A percentile compares a stretch with the other conserved stretches of the same genome.
Conservation (phyloP, 495 filamentous ascomycete genomes). For the Pyrenula massariospora region DNA sequence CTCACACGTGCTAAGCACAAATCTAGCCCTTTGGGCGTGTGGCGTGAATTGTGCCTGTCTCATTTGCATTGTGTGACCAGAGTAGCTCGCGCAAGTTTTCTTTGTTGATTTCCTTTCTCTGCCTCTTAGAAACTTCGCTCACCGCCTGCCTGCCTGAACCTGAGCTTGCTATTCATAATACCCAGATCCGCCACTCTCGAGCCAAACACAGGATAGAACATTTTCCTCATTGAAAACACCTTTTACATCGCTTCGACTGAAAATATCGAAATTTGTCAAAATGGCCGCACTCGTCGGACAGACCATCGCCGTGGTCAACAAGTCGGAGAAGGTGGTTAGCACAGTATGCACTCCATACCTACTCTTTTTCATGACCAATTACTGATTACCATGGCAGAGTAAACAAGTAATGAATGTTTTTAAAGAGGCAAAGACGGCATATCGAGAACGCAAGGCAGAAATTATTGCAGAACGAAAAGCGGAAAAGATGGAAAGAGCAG, state of each 20-base stretch:
- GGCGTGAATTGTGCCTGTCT: not conserved
- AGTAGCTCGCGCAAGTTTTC: not conserved
- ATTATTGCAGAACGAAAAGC: conserved; percentile 53
- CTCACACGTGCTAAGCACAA: not conserved
- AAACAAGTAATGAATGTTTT: conserved; percentile 80
- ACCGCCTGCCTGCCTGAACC: not conserved
- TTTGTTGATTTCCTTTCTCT: not conserved
- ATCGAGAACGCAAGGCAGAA: conserved; percentile 71
- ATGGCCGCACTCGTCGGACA: conserved; percentile 38
- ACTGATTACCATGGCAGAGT: conserved; percentile 43
- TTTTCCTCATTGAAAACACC: no score
- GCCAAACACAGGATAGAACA: no score
- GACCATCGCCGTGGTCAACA: conserved; percentile 84
- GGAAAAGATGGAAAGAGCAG: conserved; percentile 29
- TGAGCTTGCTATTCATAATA: not conserved
- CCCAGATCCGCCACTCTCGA: not conserved
- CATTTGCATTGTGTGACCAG: not conserved
- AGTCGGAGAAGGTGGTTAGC: conserved; percentile 84
- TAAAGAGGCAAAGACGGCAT: conserved; percentile 77
- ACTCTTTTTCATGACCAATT: conserved; percentile 1
- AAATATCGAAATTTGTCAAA: no score
- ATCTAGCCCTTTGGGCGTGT: not conserved
- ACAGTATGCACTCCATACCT: conserved; percentile 46
- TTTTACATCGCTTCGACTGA: no score
- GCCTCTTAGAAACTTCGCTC: not conserved